These are phyloP conservation scores for Candida broadrunensis DNA, from an alignment of 805 yeast genomes.

Conservation along the genomic window DNA sequence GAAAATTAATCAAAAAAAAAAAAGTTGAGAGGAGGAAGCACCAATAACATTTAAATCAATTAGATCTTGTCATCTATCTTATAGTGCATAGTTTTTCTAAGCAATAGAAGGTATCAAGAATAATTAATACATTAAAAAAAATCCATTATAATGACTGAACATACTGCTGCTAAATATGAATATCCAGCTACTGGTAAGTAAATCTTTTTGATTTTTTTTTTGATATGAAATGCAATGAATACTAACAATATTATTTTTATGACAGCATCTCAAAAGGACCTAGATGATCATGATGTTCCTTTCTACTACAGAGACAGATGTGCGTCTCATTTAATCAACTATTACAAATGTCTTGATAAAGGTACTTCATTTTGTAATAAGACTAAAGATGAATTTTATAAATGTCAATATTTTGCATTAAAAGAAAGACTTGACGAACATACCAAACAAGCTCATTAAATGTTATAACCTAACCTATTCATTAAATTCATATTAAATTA, in stretches of 20 bases:
- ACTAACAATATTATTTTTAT: constrained; percentile 4
- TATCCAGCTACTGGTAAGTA: constrained; percentile 19
- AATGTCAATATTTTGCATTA: constrained; percentile 41
- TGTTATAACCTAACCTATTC: no score
- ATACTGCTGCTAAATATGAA: constrained; percentile 11
- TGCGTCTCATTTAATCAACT: constrained; percentile 40
- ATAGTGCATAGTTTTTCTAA: no score
- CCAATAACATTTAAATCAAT: no score
- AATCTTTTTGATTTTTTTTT: not conserved
- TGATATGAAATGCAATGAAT: not conserved
- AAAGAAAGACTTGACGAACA: constrained; percentile 37
- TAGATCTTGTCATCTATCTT: no score
- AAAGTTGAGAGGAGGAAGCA: no score
- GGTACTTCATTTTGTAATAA: constrained; percentile 39
- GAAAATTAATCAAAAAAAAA: no score
- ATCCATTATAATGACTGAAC: not conserved
- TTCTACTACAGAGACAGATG: constrained; percentile 43
- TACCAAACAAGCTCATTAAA: constrained; percentile 7
- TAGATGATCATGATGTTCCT: constrained; percentile 41
- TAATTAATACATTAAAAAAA: no score
- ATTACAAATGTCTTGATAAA: constrained; percentile 42
- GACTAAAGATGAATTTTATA: constrained; percentile 42
- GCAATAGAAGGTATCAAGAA: no score
- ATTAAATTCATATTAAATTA: no score
- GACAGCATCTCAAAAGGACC: constrained; percentile 28